Evolutionary conservation across 495 filamentous ascomycete species (phyloP).

Genomic region (Staphylotrichum longicolle): DNA sequence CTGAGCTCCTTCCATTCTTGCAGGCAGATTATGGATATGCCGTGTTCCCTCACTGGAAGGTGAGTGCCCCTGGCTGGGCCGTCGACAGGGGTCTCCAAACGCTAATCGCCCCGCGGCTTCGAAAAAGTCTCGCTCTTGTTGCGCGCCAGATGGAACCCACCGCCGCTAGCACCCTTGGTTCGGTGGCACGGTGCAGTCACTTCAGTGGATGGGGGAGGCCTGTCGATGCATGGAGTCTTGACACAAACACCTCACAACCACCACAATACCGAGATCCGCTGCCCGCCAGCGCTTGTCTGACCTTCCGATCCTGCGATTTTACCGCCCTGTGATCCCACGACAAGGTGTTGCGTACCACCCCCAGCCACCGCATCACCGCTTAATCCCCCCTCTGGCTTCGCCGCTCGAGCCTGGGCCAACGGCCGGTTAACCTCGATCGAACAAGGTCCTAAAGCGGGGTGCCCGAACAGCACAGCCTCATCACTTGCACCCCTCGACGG

Average conservation of each 20-base stretch:
- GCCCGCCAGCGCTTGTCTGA: not conserved
- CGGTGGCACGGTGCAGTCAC: too few species aligned
- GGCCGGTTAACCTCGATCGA: not conserved
- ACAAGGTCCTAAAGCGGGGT: conserved; percentile 26
- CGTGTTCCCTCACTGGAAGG: too few species aligned
- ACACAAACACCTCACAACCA: conserved; percentile 21
- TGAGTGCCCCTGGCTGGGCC: too few species aligned
- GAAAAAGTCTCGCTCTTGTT: too few species aligned
- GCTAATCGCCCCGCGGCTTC: too few species aligned
- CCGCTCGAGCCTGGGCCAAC: not conserved
- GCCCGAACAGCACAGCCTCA: conserved; percentile 37
- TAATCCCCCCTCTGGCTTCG: not conserved
- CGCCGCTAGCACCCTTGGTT: too few species aligned
- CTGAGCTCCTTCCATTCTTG: too few species aligned
- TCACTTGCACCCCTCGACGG: conserved; percentile 19
- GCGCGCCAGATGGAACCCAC: too few species aligned
- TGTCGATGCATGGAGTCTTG: not conserved
- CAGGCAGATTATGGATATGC: too few species aligned
- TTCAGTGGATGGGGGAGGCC: too few species aligned
- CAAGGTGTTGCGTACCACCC: not conserved
- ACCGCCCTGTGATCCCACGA: not conserved
- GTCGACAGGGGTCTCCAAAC: too few species aligned
- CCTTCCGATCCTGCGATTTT: not conserved
- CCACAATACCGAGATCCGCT: not conserved
- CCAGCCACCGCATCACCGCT: conserved; percentile 11